These are phyloP conservation scores for Aspergillus novoparasiticus DNA, from an alignment of 2,329 filamentous ascomycete species.

Conservation along the genomic window DNA sequence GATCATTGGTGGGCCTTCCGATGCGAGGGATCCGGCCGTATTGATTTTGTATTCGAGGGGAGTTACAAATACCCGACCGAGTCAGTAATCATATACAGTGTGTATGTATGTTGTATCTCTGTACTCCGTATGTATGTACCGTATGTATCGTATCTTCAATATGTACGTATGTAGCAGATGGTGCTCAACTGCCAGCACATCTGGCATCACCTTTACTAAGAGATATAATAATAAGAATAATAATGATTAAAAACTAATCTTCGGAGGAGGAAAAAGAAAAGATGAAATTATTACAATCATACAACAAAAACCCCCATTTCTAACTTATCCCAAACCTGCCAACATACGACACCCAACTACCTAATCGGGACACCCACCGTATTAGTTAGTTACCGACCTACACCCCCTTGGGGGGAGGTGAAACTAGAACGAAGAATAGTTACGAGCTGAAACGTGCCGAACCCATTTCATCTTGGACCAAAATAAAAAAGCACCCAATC, in stretches of 20 bases:
- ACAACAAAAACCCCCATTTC: background rate
- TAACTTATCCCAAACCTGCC: background rate
- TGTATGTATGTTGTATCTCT: background rate
- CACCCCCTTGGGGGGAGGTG: background rate
- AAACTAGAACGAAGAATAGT: conserved; percentile 1
- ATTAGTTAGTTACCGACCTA: background rate
- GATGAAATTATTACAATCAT: background rate
- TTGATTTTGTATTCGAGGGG: conserved; percentile 2
- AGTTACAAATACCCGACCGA: background rate
- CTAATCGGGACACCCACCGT: background rate
- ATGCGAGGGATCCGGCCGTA: conserved; percentile 14
- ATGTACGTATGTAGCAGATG: background rate
- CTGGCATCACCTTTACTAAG: background rate
- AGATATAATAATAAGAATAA: background rate
- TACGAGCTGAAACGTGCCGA: conserved; percentile 3
- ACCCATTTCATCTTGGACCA: background rate
- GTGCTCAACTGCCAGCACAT: background rate
- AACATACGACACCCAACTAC: background rate
- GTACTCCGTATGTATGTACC: background rate
- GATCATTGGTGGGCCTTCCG: conserved; percentile 19
- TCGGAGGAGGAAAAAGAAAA: background rate
- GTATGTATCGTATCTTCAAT: background rate
- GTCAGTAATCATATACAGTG: background rate
- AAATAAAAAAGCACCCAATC: background rate
- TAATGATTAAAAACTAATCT: background rate